A percentile compares a stretch with the other conserved stretches of the same genome.
phyloP scores from a whole-genome alignment of 805 yeast genomes.

The Lipomyces oligophaga region DNA sequence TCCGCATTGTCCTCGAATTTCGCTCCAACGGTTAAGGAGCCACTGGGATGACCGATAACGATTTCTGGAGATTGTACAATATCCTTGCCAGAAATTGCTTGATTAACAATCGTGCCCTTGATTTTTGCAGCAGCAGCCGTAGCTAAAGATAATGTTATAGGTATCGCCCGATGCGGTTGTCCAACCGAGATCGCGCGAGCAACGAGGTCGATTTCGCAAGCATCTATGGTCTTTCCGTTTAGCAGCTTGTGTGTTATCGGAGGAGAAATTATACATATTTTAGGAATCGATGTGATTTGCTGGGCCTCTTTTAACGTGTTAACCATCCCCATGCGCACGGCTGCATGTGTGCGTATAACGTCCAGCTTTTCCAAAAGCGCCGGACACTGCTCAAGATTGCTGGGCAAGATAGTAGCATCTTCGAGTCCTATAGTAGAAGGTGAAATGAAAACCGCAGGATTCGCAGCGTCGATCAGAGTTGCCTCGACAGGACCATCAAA shows the following conservation, averaged over 20 bases:
- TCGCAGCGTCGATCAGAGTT: conserved; percentile 9
- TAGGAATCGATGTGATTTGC: conserved; percentile 3
- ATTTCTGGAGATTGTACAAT: conserved; percentile 1
- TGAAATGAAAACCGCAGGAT: conserved; percentile 6
- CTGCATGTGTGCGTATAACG: conserved; percentile 6
- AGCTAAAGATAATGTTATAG: conserved; percentile 11
- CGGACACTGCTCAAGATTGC: conserved; percentile 2
- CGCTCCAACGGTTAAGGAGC: conserved; percentile 12
- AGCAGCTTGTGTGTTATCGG: background rate
- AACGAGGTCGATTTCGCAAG: conserved; percentile 6
- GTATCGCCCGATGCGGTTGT: conserved; percentile 15
- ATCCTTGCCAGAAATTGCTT: background rate
- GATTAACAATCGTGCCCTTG: conserved; percentile 2
- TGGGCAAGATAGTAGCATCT: conserved; percentile 3
- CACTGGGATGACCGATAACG: conserved; percentile 13
- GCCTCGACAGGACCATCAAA: conserved; percentile 3
- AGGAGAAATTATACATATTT: conserved; percentile 8
- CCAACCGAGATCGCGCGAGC: conserved; percentile 18
- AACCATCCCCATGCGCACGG: conserved; percentile 10
- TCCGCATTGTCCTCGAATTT: conserved; percentile 3
- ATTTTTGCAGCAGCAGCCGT: conserved; percentile 11
- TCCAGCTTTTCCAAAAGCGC: conserved; percentile 5
- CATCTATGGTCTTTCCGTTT: background rate
- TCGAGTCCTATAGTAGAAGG: conserved; percentile 3
- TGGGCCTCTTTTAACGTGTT: conserved; percentile 3